These are phyloP conservation scores for Microbotryum violaceum DNA, from an alignment of 1,284 basidiomycete species.

Conservation along the genomic window DNA sequence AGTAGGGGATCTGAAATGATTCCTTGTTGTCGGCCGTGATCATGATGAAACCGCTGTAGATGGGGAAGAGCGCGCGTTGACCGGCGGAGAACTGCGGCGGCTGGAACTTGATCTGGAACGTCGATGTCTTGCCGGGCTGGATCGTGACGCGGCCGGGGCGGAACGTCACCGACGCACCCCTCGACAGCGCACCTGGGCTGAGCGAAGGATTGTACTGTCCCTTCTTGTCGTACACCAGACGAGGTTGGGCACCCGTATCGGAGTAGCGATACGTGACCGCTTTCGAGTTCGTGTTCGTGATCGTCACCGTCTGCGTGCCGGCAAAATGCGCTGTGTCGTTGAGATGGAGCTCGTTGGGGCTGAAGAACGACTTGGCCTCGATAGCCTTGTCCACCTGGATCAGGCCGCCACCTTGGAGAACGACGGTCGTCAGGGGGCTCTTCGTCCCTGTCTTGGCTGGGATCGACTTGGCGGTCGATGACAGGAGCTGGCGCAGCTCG, in stretches of 20 bases:
- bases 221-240: background rate
- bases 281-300: constrained; percentile 27
- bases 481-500: constrained; percentile 50
- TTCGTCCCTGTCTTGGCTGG: constrained; percentile 46
- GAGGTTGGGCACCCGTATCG: background rate
- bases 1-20: constrained; percentile 20
- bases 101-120: constrained; percentile 8
- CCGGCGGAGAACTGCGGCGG: constrained; percentile 4
- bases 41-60: constrained; percentile 30
- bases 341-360: constrained; percentile 54
- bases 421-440: constrained; percentile 35
- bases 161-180: too few species aligned
- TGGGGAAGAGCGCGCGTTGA: constrained; percentile 18
- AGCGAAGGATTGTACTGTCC: background rate
- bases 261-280: constrained; percentile 13
- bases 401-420: constrained; percentile 47
- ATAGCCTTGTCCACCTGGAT: constrained; percentile 59
- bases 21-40: constrained; percentile 2
- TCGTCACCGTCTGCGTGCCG: constrained; percentile 43
- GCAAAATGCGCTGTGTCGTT: constrained; percentile 62
- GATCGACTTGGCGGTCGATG: constrained; percentile 53
- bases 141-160: constrained; percentile 1
- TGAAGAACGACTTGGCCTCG: constrained; percentile 49
- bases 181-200: too few species aligned
- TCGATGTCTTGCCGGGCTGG: background rate